Evolutionary conservation across 116 monocot species (phyloP).

Genomic region (Papilionanthe hybrid): DNA sequence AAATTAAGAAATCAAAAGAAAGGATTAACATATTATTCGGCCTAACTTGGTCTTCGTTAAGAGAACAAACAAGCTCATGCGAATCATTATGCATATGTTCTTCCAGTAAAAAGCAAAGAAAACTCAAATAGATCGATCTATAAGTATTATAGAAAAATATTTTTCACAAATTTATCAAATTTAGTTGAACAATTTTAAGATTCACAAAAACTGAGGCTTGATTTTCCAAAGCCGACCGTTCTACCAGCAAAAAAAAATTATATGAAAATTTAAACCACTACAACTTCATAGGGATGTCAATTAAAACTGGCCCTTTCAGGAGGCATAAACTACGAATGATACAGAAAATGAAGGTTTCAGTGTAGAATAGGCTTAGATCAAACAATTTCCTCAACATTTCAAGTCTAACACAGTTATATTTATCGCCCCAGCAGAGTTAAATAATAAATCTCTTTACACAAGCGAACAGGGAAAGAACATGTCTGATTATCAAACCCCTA

Average conservation of each 20-base stretch:
- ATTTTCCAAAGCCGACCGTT: neutral
- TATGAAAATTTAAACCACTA: neutral
- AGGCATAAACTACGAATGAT: neutral
- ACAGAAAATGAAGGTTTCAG: neutral
- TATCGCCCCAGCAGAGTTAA: too few species aligned
- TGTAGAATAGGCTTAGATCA: neutral
- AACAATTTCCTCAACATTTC: neutral
- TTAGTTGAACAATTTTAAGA: neutral
- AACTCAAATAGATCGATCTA: neutral
- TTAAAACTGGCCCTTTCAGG: neutral
- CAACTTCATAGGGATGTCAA: too few species aligned
- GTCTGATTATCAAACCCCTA: neutral
- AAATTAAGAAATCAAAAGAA: neutral
- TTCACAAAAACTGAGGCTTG: neutral
- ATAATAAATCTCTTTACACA: neutral
- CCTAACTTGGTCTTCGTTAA: neutral
- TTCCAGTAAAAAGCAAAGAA: neutral
- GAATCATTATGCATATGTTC: neutral
- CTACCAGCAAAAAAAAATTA: neutral
- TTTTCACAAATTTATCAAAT: neutral
- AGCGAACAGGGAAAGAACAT: neutral
- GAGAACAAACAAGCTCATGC: too few species aligned
- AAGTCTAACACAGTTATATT: neutral
- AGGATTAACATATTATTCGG: neutral
- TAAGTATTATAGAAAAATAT: neutral